A percentile compares a stretch with the other conserved stretches of the same genome.
Conservation (phyloP, 331 rosid species). For the Erythrophleum ivorense region DNA sequence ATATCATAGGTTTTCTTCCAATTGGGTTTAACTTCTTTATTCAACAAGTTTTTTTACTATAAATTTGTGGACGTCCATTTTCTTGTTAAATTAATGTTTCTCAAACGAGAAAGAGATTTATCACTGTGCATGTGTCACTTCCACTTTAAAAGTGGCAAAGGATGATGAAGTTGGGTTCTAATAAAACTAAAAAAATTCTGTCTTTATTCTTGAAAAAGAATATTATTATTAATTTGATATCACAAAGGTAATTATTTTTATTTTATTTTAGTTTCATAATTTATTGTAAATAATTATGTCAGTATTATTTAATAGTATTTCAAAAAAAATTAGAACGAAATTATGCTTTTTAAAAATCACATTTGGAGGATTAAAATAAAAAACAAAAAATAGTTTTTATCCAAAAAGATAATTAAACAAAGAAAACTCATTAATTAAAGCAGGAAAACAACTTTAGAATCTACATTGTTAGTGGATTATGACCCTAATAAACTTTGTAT, state of each 20-base stretch:
- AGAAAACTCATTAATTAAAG: neutral
- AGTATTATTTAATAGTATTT: no score
- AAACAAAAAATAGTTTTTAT: no score
- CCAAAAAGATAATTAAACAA: neutral
- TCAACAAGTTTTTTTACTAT: conserved; percentile 6
- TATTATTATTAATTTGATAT: no score
- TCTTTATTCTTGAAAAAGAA: no score
- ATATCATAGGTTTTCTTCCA: conserved; percentile 4
- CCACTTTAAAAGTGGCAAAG: neutral
- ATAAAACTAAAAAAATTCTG: no score
- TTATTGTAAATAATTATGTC: no score
- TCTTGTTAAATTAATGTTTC: neutral
- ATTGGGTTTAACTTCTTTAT: neutral
- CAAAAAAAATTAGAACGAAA: no score
- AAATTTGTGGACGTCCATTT: conserved; percentile 40
- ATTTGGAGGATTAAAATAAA: no score
- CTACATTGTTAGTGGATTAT: conserved; percentile 45
- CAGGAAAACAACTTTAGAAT: neutral
- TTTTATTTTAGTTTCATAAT: no score
- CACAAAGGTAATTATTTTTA: no score
- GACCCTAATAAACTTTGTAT: conserved; percentile 39
- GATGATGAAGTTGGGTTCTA: no score
- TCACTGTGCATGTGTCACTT: conserved; percentile 27
- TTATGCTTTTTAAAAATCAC: no score
- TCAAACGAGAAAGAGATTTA: conserved; percentile 24